Conservation (phyloP, 140 eudicot genomes). For the Bidens hawaiensis region DNA sequence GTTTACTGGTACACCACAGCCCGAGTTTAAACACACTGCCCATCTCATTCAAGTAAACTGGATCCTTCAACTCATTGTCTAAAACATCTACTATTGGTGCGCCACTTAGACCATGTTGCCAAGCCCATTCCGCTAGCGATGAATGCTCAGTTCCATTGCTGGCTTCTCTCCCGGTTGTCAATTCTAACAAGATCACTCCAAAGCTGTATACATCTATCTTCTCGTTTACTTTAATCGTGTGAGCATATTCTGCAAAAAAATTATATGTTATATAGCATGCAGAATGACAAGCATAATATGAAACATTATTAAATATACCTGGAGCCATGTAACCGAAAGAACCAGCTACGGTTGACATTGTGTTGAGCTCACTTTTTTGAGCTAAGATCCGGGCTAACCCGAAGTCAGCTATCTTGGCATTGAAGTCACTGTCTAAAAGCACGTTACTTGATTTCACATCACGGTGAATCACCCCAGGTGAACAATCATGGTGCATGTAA, state of each 20-base stretch:
- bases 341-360: too few relatives aligned
- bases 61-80: slow-evolving; percentile 49
- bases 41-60: slow-evolving; percentile 54
- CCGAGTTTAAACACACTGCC: slow-evolving; percentile 56
- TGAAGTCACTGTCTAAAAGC: too few relatives aligned
- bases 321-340: too few relatives aligned
- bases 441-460: too few relatives aligned
- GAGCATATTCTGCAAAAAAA: slow-evolving; percentile 51
- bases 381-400: too few relatives aligned
- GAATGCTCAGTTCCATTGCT: slow-evolving; percentile 44
- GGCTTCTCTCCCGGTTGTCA: slow-evolving; percentile 73
- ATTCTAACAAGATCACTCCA: slow-evolving; percentile 73
- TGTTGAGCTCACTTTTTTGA: too few relatives aligned
- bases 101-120: slow-evolving; percentile 42
- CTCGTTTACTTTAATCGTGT: slow-evolving; percentile 54
- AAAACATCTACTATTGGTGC: slow-evolving; percentile 38
- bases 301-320: too few relatives aligned
- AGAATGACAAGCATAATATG: background rate
- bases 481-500: too few relatives aligned
- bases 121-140: slow-evolving; percentile 62
- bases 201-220: slow-evolving; percentile 84
- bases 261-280: background rate
- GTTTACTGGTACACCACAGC: slow-evolving; percentile 51
- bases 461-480: too few relatives aligned
- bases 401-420: too few relatives aligned